Evolutionary conservation across 1,139 yeast species (phyloP).

Genomic region (Yamadazyma mexicana): DNA sequence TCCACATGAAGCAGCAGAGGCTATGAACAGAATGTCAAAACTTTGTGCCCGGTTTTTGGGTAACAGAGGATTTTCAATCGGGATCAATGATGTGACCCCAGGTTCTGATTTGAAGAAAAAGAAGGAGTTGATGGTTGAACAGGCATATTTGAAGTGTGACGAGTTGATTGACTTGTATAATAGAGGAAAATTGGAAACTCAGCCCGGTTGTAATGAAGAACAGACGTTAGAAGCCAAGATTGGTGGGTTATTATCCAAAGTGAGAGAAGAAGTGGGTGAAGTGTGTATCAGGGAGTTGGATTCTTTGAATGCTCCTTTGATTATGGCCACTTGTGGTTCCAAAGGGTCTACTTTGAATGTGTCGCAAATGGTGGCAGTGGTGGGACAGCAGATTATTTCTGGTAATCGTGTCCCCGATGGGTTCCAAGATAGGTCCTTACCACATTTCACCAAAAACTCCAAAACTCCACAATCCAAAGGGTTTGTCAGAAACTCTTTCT

Average conservation of each 20-base stretch:
- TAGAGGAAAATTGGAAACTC: conserved; percentile 90
- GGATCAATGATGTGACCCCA: conserved; percentile 97
- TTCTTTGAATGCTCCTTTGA: conserved; percentile 89
- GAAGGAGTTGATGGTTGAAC: conserved; percentile 88
- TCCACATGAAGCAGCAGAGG: conserved; percentile 89
- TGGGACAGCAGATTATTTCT: conserved; percentile 97
- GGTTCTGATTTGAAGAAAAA: conserved; percentile 71
- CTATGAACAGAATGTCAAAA: conserved; percentile 99
- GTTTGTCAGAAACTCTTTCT: conserved; percentile 94
- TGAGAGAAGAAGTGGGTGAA: conserved; percentile 98
- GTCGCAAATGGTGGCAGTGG: conserved; percentile 99
- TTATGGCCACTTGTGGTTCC: conserved; percentile 99
- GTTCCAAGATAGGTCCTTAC: conserved; percentile 95
- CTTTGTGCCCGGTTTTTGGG: conserved; percentile 94
- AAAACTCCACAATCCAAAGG: conserved; percentile 98
- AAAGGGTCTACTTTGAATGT: conserved; percentile 98
- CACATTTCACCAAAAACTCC: conserved; percentile 94
- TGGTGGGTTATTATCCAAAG: conserved; percentile 93
- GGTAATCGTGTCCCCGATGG: conserved; percentile 99
- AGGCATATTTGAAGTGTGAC: conserved; percentile 90
- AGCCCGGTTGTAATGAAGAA: conserved; percentile 98
- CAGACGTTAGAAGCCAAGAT: conserved; percentile 97
- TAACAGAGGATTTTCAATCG: conserved; percentile 94
- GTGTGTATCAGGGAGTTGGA: conserved; percentile 93
- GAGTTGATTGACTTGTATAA: conserved; percentile 79